Evolutionary conservation across 208 protist genomes (phyloP).

Genomic region (Acanthamoeba sp.): DNA sequence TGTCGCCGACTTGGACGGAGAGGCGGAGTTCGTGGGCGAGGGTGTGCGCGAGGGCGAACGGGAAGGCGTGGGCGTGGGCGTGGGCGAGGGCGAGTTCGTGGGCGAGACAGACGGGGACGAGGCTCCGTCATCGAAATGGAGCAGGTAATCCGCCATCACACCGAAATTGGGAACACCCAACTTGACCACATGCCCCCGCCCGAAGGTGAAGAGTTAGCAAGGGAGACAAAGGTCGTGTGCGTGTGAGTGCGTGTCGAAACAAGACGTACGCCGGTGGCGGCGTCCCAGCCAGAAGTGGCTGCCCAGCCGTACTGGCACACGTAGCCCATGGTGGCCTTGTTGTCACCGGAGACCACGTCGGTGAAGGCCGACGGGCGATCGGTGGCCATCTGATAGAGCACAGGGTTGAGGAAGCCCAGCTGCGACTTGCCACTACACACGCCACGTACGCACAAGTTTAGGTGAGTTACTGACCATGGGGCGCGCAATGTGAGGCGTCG

Average conservation of each 20-base stretch:
- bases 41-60: neutral
- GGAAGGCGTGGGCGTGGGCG: neutral
- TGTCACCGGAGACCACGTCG: conserved; percentile 83
- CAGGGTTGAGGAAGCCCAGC: conserved; percentile 87
- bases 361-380: conserved; percentile 52
- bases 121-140: neutral
- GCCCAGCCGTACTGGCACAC: conserved; percentile 64
- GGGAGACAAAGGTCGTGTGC: too few species aligned
- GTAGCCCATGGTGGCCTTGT: conserved; percentile 31
- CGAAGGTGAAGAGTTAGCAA: neutral
- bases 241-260: neutral
- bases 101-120: neutral
- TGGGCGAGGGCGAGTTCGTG: neutral
- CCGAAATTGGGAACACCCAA: conserved; percentile 16
- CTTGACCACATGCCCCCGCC: neutral
- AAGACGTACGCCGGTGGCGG: conserved; percentile 66
- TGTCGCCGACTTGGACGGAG: neutral
- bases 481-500: neutral
- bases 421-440: neutral
- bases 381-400: conserved; percentile 77
- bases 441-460: neutral
- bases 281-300: conserved; percentile 62
- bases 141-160: neutral
- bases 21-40: neutral
- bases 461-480: neutral